These are phyloP conservation scores for Entophlyctis luteolus DNA, from an alignment of 192 early-diverging fungal genomes.

Conservation along the genomic window DNA sequence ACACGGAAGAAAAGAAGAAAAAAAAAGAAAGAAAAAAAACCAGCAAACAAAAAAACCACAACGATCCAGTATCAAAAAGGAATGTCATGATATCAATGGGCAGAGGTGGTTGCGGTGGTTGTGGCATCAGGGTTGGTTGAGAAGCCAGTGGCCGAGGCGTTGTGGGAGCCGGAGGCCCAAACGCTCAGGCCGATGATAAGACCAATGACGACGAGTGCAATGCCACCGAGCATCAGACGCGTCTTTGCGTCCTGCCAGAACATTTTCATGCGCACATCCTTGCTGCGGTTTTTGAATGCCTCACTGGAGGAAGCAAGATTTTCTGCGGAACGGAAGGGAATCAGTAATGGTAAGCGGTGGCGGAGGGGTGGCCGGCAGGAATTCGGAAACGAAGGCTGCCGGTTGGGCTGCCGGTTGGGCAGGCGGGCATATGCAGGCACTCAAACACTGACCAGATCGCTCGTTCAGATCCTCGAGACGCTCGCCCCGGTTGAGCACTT, in stretches of 20 bases:
- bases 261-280: slow-evolving; percentile 81
- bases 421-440: background rate
- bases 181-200: slow-evolving; percentile 63
- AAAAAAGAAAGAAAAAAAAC: background rate
- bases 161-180: slow-evolving; percentile 4
- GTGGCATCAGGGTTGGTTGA: background rate
- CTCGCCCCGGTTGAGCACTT: slow-evolving; percentile 13
- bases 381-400: background rate
- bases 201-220: slow-evolving; percentile 71
- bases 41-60: background rate
- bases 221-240: slow-evolving; percentile 77
- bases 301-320: slow-evolving; percentile 63
- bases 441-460: slow-evolving; percentile 6
- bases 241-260: slow-evolving; percentile 97
- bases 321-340: slow-evolving; percentile 60
- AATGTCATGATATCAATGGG: background rate
- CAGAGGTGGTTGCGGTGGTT: background rate
- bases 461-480: slow-evolving; percentile 9
- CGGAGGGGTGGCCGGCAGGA: background rate
- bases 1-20: background rate
- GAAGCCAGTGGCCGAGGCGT: background rate
- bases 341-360: background rate
- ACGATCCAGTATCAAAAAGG: background rate
- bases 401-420: background rate
- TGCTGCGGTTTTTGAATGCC: slow-evolving; percentile 74